phyloP scores from a whole-genome alignment of 768 basidiomycete species.

The Neoboletus magnificus region DNA sequence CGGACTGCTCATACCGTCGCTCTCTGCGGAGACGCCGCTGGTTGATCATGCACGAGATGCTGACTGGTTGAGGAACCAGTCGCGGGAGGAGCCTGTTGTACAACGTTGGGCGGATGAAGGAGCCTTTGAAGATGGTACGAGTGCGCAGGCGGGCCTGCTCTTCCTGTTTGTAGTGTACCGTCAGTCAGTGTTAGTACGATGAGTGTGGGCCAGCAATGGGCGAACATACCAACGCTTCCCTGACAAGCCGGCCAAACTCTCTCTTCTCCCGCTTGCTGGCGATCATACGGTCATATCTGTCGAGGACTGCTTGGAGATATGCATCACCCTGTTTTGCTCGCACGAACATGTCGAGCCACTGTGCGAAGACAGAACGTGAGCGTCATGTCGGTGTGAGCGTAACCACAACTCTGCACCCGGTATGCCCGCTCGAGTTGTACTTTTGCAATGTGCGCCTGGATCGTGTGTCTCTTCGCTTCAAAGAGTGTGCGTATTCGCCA shows the following conservation, averaged over 20 bases:
- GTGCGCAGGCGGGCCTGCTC: conserved; percentile 52
- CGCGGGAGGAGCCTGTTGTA: conserved; percentile 74
- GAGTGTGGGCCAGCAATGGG: not conserved
- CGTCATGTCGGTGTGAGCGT: not conserved
- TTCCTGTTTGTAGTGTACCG: conserved; percentile 38
- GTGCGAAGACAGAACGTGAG: not conserved
- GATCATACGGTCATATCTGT: conserved; percentile 59
- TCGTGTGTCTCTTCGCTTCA: conserved; percentile 46
- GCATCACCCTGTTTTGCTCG: conserved; percentile 53
- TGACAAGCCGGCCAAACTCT: conserved; percentile 43
- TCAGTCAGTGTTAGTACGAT: not conserved
- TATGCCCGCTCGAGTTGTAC: conserved; percentile 49
- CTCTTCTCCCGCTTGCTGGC: conserved; percentile 47
- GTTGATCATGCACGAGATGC: conserved; percentile 69
- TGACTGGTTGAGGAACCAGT: conserved; percentile 71
- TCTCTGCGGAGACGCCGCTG: conserved; percentile 43
- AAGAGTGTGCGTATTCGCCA: conserved; percentile 56
- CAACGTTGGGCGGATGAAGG: conserved; percentile 58
- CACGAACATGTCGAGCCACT: conserved; percentile 58
- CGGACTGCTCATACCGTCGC: conserved; percentile 39
- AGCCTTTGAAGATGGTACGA: conserved; percentile 71
- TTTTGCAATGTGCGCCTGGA: conserved; percentile 50
- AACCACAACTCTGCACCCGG: conserved; percentile 40
- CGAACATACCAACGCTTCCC: conserved; percentile 50
- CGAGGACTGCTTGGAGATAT: conserved; percentile 43